These are phyloP conservation scores for Solanum paucissectum DNA, from an alignment of 257 asterid genomes.

Conservation along the genomic window DNA sequence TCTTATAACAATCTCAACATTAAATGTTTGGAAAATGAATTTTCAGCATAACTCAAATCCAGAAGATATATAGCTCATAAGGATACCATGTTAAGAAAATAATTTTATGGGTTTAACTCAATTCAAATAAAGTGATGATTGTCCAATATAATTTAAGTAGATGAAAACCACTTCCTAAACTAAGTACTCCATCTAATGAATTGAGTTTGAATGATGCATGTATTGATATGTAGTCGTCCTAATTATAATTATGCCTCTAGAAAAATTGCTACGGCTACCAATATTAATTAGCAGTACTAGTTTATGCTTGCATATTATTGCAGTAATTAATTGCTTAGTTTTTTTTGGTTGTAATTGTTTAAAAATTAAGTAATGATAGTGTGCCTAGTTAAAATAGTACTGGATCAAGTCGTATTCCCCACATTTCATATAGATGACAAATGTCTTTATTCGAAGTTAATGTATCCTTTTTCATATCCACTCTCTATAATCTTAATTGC, in stretches of 20 bases:
- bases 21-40: neutral
- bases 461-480: neutral
- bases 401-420: neutral
- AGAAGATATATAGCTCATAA: neutral
- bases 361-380: neutral
- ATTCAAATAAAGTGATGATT: neutral
- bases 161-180: neutral
- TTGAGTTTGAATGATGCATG: neutral
- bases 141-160: neutral
- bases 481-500: neutral
- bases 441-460: neutral
- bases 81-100: neutral
- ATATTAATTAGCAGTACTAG: neutral
- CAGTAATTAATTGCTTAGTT: neutral
- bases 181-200: neutral
- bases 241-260: neutral
- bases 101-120: neutral
- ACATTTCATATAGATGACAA: too few species aligned
- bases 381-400: neutral
- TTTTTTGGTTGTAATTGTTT: neutral
- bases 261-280: neutral
- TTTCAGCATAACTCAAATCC: neutral
- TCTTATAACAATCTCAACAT: neutral
- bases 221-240: neutral
- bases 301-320: neutral